A percentile compares a stretch with the other conserved stretches of the same genome.
Evolutionary conservation across 345 rosid genomes (phyloP).

Genomic region (Streptanthus diversifolius): DNA sequence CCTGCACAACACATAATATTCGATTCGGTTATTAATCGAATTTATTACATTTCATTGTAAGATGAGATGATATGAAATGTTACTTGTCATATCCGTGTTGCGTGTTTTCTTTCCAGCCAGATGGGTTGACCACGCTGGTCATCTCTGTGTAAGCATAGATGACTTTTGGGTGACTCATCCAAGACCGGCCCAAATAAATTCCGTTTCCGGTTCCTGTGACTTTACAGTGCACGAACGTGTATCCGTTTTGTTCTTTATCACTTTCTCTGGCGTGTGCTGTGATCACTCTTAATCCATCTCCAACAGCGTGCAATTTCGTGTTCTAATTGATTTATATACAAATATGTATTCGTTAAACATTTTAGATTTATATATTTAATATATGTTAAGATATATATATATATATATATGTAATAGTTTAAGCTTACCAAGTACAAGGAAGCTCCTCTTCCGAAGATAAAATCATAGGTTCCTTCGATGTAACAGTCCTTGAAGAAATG

Average conservation of each 20-base stretch:
- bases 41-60: background rate
- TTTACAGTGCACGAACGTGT: constrained; percentile 52
- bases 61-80: background rate
- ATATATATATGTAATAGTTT: background rate
- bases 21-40: background rate
- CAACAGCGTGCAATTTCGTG: constrained; percentile 37
- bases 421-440: constrained; percentile 36
- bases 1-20: constrained; percentile 27
- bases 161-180: constrained; percentile 48
- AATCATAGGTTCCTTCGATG: constrained; percentile 76
- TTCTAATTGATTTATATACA: constrained; percentile 26
- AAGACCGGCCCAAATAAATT: constrained; percentile 61
- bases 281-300: constrained; percentile 39
- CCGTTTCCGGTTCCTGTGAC: constrained; percentile 41
- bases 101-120: constrained; percentile 50
- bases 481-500: constrained; percentile 70
- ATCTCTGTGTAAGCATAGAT: constrained; percentile 50
- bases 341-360: background rate
- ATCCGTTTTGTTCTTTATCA: constrained; percentile 42
- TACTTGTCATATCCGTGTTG: constrained; percentile 38
- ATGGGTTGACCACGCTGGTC: constrained; percentile 34
- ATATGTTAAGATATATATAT: background rate
- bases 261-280: constrained; percentile 50
- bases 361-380: background rate
- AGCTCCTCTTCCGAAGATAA: constrained; percentile 64